phyloP scores from a whole-genome alignment of 2,329 filamentous ascomycete genomes.

The Pyrenophora graminea region DNA sequence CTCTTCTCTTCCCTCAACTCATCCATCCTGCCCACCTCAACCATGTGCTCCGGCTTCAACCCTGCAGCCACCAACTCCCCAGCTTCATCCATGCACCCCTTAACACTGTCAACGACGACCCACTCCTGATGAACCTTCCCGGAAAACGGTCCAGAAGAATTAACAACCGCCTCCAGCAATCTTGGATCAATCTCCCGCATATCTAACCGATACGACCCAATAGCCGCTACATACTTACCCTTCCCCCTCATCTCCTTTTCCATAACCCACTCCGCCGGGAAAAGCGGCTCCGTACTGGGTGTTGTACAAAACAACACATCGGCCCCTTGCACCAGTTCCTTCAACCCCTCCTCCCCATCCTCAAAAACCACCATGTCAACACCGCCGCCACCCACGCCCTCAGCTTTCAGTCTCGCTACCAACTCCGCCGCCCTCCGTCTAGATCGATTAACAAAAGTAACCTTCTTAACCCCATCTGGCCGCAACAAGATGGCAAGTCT shows the following conservation, averaged over 20 bases:
- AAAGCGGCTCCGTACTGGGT: constrained; percentile 52
- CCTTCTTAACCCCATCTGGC: constrained; percentile 34
- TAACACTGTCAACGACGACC: constrained; percentile 35
- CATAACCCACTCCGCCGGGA: constrained; percentile 44
- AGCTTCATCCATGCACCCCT: constrained; percentile 52
- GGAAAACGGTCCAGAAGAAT: constrained; percentile 1
- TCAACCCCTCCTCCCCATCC: not conserved
- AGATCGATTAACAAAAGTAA: constrained; percentile 34
- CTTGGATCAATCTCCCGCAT: constrained; percentile 57
- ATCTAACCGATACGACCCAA: constrained; percentile 39
- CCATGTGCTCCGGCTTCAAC: constrained; percentile 26
- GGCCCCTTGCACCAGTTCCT: constrained; percentile 13
- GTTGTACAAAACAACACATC: constrained; percentile 58
- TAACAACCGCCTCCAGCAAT: constrained; percentile 38
- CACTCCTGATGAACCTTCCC: constrained; percentile 4
- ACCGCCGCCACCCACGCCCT: not conserved
- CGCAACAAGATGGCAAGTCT: constrained; percentile 50
- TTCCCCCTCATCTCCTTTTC: constrained; percentile 8
- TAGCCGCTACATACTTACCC: constrained; percentile 31
- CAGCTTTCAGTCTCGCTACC: constrained; percentile 8
- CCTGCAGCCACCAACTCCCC: constrained; percentile 53
- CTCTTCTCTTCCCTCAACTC: not conserved
- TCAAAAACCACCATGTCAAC: not conserved
- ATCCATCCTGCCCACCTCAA: constrained; percentile 15
- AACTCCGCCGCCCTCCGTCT: constrained; percentile 14